Percentiles rank a stretch among this genome's conserved stretches.
Evolutionary conservation across 2,329 filamentous ascomycete species (phyloP).

Genomic region (Colletotrichum musae): DNA sequence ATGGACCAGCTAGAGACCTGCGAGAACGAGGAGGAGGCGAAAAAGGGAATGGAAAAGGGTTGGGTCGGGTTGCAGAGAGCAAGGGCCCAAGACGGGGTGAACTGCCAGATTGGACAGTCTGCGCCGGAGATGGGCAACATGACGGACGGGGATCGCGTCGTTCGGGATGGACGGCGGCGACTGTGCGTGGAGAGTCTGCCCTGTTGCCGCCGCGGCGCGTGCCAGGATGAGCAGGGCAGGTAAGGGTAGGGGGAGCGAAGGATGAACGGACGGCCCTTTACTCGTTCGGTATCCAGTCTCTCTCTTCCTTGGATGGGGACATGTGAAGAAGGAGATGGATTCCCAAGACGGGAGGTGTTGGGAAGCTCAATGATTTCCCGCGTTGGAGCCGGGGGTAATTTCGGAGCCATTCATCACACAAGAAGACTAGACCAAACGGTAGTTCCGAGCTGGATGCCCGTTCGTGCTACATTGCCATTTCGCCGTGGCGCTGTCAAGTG

Average conservation of each 20-base stretch:
- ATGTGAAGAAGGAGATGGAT: constrained; percentile 36
- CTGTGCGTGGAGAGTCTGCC: neutral
- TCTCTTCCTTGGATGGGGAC: neutral
- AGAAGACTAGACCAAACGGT: too few relatives aligned
- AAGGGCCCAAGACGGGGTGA: constrained; percentile 14
- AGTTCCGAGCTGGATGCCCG: neutral
- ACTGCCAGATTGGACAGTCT: constrained; percentile 32
- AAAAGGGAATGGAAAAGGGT: too few relatives aligned
- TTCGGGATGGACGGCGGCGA: constrained; percentile 1
- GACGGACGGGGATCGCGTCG: constrained; percentile 24
- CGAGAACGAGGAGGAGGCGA: too few relatives aligned
- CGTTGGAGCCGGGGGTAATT: constrained; percentile 15
- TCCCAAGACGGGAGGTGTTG: constrained; percentile 20
- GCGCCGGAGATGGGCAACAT: constrained; percentile 10
- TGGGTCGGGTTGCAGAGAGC: neutral
- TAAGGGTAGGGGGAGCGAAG: constrained; percentile 4
- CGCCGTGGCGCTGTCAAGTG: neutral
- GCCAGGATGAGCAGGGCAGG: neutral
- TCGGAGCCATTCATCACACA: neutral
- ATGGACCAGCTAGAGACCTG: too few relatives aligned
- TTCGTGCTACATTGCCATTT: constrained; percentile 5
- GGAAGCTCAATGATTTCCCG: constrained; percentile 5
- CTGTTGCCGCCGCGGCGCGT: constrained; percentile 13
- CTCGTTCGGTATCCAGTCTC: constrained; percentile 13
- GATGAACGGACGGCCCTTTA: neutral